Percentiles rank a stretch among this genome's conserved stretches.
Conservation (phyloP, 257 asterid species). For the Verbena officinalis region DNA sequence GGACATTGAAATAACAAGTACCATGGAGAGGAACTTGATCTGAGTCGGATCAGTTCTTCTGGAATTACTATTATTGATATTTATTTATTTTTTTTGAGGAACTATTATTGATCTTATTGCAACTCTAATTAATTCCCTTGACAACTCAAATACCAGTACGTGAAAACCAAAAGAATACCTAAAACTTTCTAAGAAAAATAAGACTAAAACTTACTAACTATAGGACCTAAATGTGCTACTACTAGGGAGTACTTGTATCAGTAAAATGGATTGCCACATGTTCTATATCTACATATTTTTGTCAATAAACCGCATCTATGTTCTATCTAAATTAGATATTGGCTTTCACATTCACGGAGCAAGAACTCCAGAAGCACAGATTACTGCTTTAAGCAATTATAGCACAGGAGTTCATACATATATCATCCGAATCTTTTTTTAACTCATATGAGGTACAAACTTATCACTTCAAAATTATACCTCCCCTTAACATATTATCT, state of each 20-base stretch:
- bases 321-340: too few relatives aligned
- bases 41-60: not conserved
- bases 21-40: not conserved
- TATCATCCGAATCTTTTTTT: not conserved
- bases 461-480: constrained; percentile 5
- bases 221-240: too few relatives aligned
- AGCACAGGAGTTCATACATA: not conserved
- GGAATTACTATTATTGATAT: not conserved
- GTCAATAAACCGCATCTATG: too few relatives aligned
- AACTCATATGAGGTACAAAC: not conserved
- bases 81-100: not conserved
- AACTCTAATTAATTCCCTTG: not conserved
- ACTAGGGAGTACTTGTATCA: too few relatives aligned
- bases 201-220: not conserved
- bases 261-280: too few relatives aligned
- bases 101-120: not conserved
- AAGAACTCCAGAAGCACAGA: not conserved
- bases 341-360: not conserved
- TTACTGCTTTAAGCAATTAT: not conserved
- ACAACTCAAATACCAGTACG: not conserved
- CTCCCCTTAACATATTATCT: not conserved
- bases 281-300: too few relatives aligned
- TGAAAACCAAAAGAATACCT: too few relatives aligned
- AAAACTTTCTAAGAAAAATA: not conserved
- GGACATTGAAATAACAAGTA: not conserved